A percentile compares a stretch with the other conserved stretches of the same genome.
Evolutionary conservation across 2,329 filamentous ascomycete genomes (phyloP).

Genomic region (Colletotrichum costaricense): DNA sequence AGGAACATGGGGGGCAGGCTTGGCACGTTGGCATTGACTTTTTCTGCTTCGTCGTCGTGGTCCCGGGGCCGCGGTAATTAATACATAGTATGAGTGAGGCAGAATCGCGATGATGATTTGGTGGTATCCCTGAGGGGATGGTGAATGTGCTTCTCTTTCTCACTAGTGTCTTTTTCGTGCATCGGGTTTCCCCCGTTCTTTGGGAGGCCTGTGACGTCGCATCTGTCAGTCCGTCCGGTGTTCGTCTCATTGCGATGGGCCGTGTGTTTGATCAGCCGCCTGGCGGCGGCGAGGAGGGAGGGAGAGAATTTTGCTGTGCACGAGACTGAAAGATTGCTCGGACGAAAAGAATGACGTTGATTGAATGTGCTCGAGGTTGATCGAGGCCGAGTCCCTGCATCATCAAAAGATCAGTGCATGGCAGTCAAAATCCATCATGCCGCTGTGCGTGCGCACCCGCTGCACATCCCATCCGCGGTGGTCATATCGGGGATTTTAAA

Average conservation of each 20-base stretch:
- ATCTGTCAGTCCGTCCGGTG: not conserved
- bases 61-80: not conserved
- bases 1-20: not conserved
- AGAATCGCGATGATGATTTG: not conserved
- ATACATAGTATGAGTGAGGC: not conserved
- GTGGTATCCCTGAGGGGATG: not conserved
- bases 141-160: not conserved
- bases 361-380: not conserved
- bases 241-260: constrained; percentile 23
- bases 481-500: not conserved
- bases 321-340: not conserved
- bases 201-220: constrained; percentile 16
- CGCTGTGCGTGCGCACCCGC: not conserved
- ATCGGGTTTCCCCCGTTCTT: not conserved
- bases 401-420: not conserved
- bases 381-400: constrained; percentile 1
- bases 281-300: not conserved
- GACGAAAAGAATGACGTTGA: not conserved
- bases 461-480: not conserved
- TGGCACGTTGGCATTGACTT: not conserved
- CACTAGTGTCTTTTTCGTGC: not conserved
- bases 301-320: not conserved
- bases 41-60: not conserved
- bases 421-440: not conserved
- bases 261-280: constrained; percentile 15